Evolutionary conservation across 169 alveolate species (phyloP).

Genomic region (Plasmodium chabaudi): DNA sequence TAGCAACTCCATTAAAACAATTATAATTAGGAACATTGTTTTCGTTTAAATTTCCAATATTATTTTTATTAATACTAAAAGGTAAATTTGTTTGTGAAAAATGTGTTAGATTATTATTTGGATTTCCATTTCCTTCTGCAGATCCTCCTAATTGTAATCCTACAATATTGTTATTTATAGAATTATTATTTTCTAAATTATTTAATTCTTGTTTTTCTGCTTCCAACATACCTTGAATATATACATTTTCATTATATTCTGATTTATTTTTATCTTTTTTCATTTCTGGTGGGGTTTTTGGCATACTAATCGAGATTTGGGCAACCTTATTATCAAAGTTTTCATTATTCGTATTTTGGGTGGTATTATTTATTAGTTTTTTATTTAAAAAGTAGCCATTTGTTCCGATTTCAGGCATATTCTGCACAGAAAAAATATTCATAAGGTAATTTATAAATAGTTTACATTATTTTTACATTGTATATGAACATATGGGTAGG

Average conservation of each 20-base stretch:
- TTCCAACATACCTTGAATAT: constrained; percentile 23
- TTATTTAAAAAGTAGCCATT: constrained; percentile 52
- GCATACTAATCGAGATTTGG: constrained; percentile 65
- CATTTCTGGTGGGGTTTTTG: constrained; percentile 76
- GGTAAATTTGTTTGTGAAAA: not conserved
- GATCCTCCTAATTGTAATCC: not conserved
- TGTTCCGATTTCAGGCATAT: constrained; percentile 52
- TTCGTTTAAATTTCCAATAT: constrained; percentile 2
- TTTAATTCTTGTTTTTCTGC: constrained; percentile 18
- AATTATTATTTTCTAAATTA: not conserved
- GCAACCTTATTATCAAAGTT: constrained; percentile 51
- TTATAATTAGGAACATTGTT: constrained; percentile 16
- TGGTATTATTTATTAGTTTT: constrained; percentile 37
- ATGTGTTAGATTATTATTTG: not conserved
- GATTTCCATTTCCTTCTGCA: constrained; percentile 3
- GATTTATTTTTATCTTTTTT: constrained; percentile 36
- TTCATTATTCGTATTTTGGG: not conserved
- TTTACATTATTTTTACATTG: too few species aligned
- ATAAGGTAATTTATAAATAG: not conserved
- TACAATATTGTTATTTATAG: not conserved
- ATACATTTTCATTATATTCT: constrained; percentile 54
- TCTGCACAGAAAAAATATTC: not conserved
- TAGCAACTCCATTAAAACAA: constrained; percentile 20
- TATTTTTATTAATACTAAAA: not conserved
- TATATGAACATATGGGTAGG: not conserved